Conservation (phyloP, 2,329 filamentous ascomycete genomes). For the Neocucurbitaria cava region DNA sequence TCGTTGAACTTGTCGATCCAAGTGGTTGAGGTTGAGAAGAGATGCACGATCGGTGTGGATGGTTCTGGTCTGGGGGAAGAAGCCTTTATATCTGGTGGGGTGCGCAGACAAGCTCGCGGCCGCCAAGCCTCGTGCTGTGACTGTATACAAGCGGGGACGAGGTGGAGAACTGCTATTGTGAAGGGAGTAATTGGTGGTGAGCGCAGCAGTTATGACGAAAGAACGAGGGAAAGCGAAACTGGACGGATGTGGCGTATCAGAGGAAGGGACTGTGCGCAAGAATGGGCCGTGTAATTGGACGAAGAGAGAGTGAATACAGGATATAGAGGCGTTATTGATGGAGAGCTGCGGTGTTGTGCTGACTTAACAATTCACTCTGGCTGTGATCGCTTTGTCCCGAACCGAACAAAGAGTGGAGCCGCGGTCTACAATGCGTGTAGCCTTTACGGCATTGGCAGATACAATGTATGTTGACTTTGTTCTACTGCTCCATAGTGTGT, state of each 20-base stretch:
- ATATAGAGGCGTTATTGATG: background rate
- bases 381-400: background rate
- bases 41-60: background rate
- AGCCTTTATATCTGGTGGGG: background rate
- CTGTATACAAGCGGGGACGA: background rate
- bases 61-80: background rate
- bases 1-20: background rate
- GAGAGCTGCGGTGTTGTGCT: background rate
- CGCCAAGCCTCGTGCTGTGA: background rate
- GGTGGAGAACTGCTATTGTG: background rate
- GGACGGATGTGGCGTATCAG: background rate
- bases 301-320: background rate
- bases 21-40: background rate
- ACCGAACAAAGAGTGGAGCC: background rate
- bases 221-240: background rate
- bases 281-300: background rate
- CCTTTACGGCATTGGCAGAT: background rate
- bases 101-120: background rate
- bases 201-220: background rate
- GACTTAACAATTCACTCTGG: background rate
- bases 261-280: background rate
- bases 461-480: background rate
- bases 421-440: background rate
- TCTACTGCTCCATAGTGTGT: background rate
- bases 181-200: background rate